Base-by-base conservation (phyloP, 2,329 filamentous ascomycete species). In the Sclerotiophoma versabilis region DNA sequence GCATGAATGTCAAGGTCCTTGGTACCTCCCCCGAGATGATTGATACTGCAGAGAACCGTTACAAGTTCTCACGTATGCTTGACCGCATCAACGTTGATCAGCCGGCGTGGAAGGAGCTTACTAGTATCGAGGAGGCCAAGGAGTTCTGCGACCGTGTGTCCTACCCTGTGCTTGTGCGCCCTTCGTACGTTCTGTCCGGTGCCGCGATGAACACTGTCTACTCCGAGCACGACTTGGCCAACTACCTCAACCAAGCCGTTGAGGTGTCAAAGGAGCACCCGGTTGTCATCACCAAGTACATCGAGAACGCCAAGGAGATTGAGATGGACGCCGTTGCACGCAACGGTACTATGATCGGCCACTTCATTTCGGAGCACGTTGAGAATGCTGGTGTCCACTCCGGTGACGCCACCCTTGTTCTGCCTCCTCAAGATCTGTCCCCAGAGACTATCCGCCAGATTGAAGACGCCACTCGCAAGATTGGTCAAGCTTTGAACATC, bases 121-220 rank as follows among this genome's bases (percentile, higher is more conserved):
- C 93, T 2, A 96, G 92, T 79, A 92, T 96, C 62, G 89, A 93
- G 34, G 95, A 98, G 71, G 95, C 95, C 1, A 88, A 85, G 60
- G 81, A 83, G 2, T 99, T 99, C 81, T 97, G 93, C 74, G 82
- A 91, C 60, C 89, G 87, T 67, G 95, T 98, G 46, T 87, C 87
- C 10, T 99, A 98, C 75, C 95, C 95, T 2, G 95, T 98, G 45
- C 83, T 99, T 49, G 95, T 99, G 37, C 88, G 95, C 42, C 95
- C 95, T 3, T 98, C 95, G 0, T 99, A 99, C 70, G 95, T 99
- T 38, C 84, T 99, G 5, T 98, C 95, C 1, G 95, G 95, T 63
- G 95, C 95, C 41, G 95, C 95, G 15, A 99, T 99, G 95, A 99
- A 98, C 82, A 98, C 95, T 0, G 95, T 98, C 29, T 98, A 98